Evolutionary conservation across 208 protist species (phyloP).

Genomic region (Trypanosoma platydactyli): DNA sequence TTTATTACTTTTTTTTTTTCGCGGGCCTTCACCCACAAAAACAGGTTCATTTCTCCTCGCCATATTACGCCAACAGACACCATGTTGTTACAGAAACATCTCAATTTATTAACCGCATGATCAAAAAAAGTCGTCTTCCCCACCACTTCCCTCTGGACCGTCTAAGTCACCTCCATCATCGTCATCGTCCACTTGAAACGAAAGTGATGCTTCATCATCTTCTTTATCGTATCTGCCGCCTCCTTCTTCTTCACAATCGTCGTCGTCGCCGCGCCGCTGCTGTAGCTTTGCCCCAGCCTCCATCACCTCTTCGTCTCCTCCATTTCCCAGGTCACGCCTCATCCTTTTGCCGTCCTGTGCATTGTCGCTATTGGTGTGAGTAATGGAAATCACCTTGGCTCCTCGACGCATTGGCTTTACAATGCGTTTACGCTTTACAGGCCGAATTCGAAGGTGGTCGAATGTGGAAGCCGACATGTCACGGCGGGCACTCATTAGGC

Average conservation of each 20-base stretch:
- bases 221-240: slow-evolving; percentile 47
- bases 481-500: slow-evolving; percentile 13
- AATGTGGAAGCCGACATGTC: slow-evolving; percentile 21
- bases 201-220: slow-evolving; percentile 46
- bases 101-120: not conserved
- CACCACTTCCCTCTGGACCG: slow-evolving; percentile 38
- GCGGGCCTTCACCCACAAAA: too few species aligned
- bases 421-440: slow-evolving; percentile 37
- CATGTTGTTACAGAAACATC: too few species aligned
- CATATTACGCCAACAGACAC: too few species aligned
- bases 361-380: slow-evolving; percentile 17
- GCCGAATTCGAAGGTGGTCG: slow-evolving; percentile 45
- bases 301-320: slow-evolving; percentile 22
- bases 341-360: slow-evolving; percentile 5
- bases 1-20: not conserved
- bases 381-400: slow-evolving; percentile 58
- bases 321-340: slow-evolving; percentile 8
- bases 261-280: slow-evolving; percentile 12
- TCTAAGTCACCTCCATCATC: slow-evolving; percentile 53
- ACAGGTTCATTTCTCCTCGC: too few species aligned
- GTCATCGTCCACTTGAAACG: slow-evolving; percentile 61
- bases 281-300: slow-evolving; percentile 1
- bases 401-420: slow-evolving; percentile 62
- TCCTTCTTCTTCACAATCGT: slow-evolving; percentile 29
- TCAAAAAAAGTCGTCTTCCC: slow-evolving; percentile 51